Base-by-base conservation (phyloP, 768 basidiomycete species). In the Austroboletus eburneus region DNA sequence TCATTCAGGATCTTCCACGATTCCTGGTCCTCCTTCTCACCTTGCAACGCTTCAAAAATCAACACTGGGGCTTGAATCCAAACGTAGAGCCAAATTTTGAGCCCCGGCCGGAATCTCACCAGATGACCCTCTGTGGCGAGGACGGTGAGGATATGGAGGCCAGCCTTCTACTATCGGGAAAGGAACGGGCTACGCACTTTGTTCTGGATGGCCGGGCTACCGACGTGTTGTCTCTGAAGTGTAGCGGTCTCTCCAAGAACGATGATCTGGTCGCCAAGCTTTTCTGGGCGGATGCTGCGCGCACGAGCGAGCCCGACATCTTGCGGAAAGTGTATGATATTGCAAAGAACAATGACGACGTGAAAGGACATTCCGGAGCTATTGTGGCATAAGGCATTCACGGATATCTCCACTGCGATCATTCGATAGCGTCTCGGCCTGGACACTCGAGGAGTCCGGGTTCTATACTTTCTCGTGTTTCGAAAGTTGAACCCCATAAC, bases 1-100 rank as follows among this genome's bases (percentile, higher is more conserved):
- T 49, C 20, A 47, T 57, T 4, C 13, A 52, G 13, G 56, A 51
- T n/a, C 47, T 53, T 13, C 48, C 52, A 1, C 48, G 36, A 1
- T 56, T 53, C 2, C 35, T 56, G 0, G 25, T 48, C 17, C 32
- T 51, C 0, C 39, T 55, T 2, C 36, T 55, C 12, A 35, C 44
- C 7, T 39, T 55, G 42, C 44, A 57, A 18, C 46, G 47, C 3
- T 48, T 55, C 38, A 1, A n/a, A 8, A 9, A 37, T 9, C 23
- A 13, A 3, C 41, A 55, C 16, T 55, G 53, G 50, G 56, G 53
- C 9, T 16, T 49, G 25, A 39, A 52, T 34, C 18, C 24, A 0
- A 2, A 29, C 1, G 12, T 43, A 2, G 48, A 42, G 14, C 21
- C 42, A 2, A 4, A 24, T 2, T 44, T 46, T 23, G 32, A 20